Base-by-base conservation (phyloP, 331 rosid genomes). In the Acacia pycnantha region DNA sequence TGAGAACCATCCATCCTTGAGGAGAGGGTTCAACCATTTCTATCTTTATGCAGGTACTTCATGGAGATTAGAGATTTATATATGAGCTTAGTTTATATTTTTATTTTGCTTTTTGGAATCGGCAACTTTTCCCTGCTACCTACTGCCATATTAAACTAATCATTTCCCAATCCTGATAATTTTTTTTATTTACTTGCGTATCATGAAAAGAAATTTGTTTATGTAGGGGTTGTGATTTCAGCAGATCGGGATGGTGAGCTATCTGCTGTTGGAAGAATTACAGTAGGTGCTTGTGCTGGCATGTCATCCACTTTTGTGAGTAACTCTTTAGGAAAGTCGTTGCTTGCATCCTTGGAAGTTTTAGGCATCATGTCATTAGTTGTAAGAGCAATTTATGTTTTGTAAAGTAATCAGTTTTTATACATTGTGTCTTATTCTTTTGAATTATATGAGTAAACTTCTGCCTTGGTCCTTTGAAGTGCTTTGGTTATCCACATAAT, bases 271-370 rank as follows among this genome's bases (percentile, higher is more conserved):
- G 98, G 92, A 85, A 91, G 98, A 87, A 97, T 94, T 71, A 86
- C 97, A 31, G 98, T 97, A 18, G 98, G 98, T 82, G 97, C 97
- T 86, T 92, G 91, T 90, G 98, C 97, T 33, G 97, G 98, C 84
- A 94, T 94, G 98, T 92, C 98, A 76, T 90, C 98, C 65, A 94
- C 98, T 83, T 88, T 92, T 85, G 98, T 94, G 78, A 90, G 98
- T 83, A 62, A 53, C 80, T 66, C 46, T 18, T 41, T 37, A 22
- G 80, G 81, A 61, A 77, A 13, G 33, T 19, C 47, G 71, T 58
- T 40, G 76, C 80, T 81, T 77, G 67, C 72, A 15, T 68, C 40
- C 67, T 80, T 82, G 68, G 66, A 22, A 70, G 10, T 50, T 77
- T 71, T 33, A 40, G 53, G 54, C 77, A 37, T 72, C 10, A 7